Percentiles rank a stretch among this genome's conserved stretches.
Conservation (phyloP, 176 grass and related monocot genomes). For the Echinochloa phyllopogon region DNA sequence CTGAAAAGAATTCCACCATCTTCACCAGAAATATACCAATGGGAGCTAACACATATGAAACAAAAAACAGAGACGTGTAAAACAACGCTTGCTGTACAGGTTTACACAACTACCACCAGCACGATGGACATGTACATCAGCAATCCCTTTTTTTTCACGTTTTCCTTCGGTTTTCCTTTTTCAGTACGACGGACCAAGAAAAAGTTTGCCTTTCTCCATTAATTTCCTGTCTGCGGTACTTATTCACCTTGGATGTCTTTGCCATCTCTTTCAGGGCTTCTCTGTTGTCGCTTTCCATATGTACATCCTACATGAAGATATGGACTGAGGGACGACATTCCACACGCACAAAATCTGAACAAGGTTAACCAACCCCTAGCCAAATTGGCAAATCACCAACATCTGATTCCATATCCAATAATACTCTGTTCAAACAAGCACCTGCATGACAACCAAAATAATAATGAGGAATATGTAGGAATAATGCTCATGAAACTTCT, state of each 20-base stretch:
- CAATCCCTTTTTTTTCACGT: not conserved
- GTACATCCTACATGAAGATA: constrained; percentile 60
- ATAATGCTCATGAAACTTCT: constrained; percentile 5
- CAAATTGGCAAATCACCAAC: constrained; percentile 55
- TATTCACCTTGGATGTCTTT: constrained; percentile 51
- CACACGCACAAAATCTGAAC: constrained; percentile 40
- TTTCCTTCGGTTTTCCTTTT: constrained; percentile 11
- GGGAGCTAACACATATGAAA: constrained; percentile 48
- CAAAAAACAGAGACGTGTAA: not conserved
- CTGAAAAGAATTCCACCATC: constrained; percentile 39
- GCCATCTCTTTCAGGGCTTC: constrained; percentile 40
- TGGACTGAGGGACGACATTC: constrained; percentile 42
- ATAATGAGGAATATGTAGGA: not conserved
- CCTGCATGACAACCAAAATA: constrained; percentile 45
- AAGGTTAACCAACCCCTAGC: constrained; percentile 47
- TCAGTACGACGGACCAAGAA: constrained; percentile 22
- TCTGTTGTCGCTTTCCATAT: constrained; percentile 61
- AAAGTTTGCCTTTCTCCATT: constrained; percentile 24
- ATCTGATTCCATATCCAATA: constrained; percentile 48
- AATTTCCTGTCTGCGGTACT: constrained; percentile 39
- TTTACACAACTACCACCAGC: constrained; percentile 52
- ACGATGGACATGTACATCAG: constrained; percentile 58
- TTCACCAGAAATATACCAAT: constrained; percentile 49
- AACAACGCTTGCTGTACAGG: constrained; percentile 59
- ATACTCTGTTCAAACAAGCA: constrained; percentile 52